Evolutionary conservation across 768 basidiomycete genomes (phyloP).

Genomic region (Nevesoporus exiguus): DNA sequence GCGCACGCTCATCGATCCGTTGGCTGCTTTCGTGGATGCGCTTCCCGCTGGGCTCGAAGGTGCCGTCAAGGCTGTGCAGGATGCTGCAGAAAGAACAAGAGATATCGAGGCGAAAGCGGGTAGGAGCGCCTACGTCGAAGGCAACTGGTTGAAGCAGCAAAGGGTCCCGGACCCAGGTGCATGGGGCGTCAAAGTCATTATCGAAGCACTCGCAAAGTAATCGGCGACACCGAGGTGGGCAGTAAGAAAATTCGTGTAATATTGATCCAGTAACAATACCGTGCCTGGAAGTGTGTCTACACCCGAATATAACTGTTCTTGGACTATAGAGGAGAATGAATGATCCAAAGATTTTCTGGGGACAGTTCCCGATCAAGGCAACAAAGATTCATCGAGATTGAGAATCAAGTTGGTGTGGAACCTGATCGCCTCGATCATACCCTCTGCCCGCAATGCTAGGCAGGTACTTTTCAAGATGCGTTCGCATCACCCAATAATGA

Average conservation of each 20-base stretch:
- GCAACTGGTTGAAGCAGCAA: constrained; percentile 57
- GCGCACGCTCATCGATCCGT: constrained; percentile 89
- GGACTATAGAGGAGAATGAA: background rate
- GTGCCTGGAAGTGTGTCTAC: background rate
- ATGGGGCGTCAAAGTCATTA: constrained; percentile 78
- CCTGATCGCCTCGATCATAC: background rate
- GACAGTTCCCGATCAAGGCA: background rate
- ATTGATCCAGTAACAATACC: background rate
- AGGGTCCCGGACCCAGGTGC: constrained; percentile 84
- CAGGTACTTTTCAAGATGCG: background rate
- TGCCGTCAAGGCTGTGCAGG: constrained; percentile 57
- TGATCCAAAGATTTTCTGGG: too few relatives aligned
- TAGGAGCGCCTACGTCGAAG: constrained; percentile 82
- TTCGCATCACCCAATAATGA: too few relatives aligned
- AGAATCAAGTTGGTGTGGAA: background rate
- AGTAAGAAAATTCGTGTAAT: background rate
- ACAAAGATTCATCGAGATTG: background rate
- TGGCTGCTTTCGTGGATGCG: constrained; percentile 65
- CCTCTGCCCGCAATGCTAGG: background rate
- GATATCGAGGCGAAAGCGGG: constrained; percentile 83
- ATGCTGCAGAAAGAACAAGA: constrained; percentile 72
- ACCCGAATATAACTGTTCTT: background rate
- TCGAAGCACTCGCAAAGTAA: constrained; percentile 47
- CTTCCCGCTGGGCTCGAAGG: constrained; percentile 36
- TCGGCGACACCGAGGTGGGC: background rate